Conservation (phyloP, 2,329 filamentous ascomycete genomes). For the Diaporthe humulicola region DNA sequence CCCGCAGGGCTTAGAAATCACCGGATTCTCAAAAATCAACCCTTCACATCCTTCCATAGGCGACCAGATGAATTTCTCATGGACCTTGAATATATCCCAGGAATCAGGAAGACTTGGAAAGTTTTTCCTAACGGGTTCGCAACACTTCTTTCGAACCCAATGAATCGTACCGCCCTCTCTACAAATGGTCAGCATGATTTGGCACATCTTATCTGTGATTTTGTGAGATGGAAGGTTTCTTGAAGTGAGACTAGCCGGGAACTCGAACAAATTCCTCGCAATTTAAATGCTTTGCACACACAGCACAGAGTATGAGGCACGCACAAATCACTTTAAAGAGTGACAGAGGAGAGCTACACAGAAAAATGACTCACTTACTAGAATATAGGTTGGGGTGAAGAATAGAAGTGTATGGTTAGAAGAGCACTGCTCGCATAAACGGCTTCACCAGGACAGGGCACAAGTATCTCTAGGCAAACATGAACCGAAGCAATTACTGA, state of each 20-base stretch:
- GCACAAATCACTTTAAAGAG: neutral
- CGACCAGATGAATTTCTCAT: constrained; percentile 6
- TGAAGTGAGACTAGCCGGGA: no score
- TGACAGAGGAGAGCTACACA: neutral
- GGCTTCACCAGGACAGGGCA: neutral
- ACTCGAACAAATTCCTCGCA: neutral
- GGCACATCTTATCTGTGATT: constrained; percentile 7
- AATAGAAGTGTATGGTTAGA: neutral
- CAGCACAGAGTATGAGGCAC: neutral
- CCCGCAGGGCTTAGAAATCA: neutral
- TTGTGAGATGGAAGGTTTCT: neutral
- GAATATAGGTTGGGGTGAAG: neutral
- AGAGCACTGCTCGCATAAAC: neutral
- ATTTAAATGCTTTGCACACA: neutral
- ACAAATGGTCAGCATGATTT: constrained; percentile 21
- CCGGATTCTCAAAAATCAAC: constrained; percentile 7
- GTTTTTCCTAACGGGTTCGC: neutral
- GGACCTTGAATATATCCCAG: constrained; percentile 1
- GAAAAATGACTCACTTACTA: neutral
- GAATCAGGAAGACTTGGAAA: neutral
- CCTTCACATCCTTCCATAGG: constrained; percentile 24
- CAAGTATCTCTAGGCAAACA: no score
- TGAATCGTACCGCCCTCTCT: constrained; percentile 16
- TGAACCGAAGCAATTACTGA: neutral
- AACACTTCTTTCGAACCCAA: constrained; percentile 16